A percentile compares a stretch with the other conserved stretches of the same genome.
Conservation (phyloP, 2,329 filamentous ascomycete genomes). For the Sporothrix brasiliensis region DNA sequence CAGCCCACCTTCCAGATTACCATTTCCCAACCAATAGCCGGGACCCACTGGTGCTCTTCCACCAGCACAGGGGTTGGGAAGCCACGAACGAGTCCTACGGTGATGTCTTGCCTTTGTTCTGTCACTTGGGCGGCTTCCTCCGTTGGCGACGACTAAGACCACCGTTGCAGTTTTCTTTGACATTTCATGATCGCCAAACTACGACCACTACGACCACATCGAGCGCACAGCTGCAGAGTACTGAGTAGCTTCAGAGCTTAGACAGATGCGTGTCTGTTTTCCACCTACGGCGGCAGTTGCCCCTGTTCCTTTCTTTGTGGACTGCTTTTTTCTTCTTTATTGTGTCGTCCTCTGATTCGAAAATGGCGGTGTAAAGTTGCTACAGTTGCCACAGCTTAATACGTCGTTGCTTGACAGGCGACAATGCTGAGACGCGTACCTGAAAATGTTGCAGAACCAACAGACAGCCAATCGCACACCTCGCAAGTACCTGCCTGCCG, state of each 20-base stretch:
- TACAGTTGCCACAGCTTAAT: neutral
- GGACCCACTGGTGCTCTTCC: constrained; percentile 25
- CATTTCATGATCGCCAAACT: neutral
- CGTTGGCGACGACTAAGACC: neutral
- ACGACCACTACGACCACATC: neutral
- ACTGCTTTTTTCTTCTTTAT: neutral
- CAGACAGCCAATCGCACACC: constrained; percentile 12
- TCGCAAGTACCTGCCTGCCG: neutral
- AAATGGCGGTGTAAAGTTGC: constrained; percentile 25
- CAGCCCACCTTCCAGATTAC: neutral
- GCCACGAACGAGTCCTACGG: constrained; percentile 19
- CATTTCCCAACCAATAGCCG: constrained; percentile 31
- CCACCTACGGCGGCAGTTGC: constrained; percentile 15
- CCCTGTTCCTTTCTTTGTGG: constrained; percentile 1
- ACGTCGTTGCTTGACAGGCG: neutral
- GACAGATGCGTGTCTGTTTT: constrained; percentile 17
- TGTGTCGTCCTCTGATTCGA: neutral
- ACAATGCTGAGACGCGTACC: constrained; percentile 2
- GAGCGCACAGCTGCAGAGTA: neutral
- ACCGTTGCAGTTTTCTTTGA: neutral
- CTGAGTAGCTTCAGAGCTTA: neutral
- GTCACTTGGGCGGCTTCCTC: neutral
- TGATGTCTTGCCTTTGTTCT: constrained; percentile 11
- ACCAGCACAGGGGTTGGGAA: constrained; percentile 16
- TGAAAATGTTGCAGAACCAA: neutral